Conservation (phyloP, 257 asterid species). For the Catharanthus roseus region DNA sequence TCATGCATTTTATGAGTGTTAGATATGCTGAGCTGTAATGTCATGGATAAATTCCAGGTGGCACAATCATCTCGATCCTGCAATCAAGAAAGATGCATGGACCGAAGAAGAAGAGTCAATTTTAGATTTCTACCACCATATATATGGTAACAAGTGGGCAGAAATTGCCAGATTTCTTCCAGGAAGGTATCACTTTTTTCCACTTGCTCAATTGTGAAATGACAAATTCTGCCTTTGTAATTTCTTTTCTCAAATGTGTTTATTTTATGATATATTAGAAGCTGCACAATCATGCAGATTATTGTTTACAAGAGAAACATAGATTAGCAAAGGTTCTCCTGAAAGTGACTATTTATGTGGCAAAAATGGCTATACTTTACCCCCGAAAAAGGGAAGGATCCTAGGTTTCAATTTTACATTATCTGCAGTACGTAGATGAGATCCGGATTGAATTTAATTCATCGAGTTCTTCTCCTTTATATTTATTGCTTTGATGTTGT, state of each 20-base stretch:
- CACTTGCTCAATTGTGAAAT: not conserved
- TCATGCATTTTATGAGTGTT: not conserved
- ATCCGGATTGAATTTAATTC: not conserved
- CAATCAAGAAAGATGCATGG: constrained; percentile 71
- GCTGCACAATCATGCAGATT: not conserved
- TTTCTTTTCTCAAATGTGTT: not conserved
- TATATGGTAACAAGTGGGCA: constrained; percentile 78
- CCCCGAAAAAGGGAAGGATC: not conserved
- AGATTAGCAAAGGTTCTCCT: not conserved
- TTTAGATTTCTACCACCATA: constrained; percentile 45
- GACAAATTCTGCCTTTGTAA: not conserved
- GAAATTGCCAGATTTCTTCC: constrained; percentile 72
- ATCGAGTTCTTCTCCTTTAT: not conserved
- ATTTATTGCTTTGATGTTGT: not conserved
- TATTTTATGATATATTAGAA: not conserved
- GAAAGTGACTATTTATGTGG: not conserved
- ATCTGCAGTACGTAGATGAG: not conserved
- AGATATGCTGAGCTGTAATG: not conserved
- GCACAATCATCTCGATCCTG: constrained; percentile 83
- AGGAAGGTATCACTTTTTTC: constrained; percentile 53
- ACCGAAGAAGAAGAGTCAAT: constrained; percentile 54
- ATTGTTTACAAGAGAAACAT: not conserved
- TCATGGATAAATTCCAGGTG: constrained; percentile 45
- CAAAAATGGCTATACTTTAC: not conserved
- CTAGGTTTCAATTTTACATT: not conserved